These are phyloP conservation scores for Hsuehochloa calcarea DNA, from an alignment of 176 grass and related monocot genomes.

Conservation along the genomic window DNA sequence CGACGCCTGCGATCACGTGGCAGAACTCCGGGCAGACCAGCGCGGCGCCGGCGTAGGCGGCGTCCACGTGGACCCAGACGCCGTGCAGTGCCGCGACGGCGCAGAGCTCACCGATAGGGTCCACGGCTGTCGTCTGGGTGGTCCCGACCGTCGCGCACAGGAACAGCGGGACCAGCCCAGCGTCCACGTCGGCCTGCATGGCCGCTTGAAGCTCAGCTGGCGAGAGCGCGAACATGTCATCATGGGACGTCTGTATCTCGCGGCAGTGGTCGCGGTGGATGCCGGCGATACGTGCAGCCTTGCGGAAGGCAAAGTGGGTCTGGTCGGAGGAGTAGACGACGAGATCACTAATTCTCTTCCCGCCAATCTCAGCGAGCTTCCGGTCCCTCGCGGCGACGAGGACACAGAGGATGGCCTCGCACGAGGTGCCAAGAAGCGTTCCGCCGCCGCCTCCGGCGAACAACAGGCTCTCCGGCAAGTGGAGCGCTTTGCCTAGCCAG, in stretches of 20 bases:
- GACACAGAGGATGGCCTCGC: slow-evolving; percentile 56
- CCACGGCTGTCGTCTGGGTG: slow-evolving; percentile 48
- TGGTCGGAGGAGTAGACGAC: slow-evolving; percentile 71
- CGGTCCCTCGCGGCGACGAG: slow-evolving; percentile 50
- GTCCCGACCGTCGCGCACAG: slow-evolving; percentile 59
- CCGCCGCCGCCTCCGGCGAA: slow-evolving; percentile 59
- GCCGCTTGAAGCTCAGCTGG: background rate
- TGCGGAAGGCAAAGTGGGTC: slow-evolving; percentile 56
- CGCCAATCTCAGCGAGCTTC: slow-evolving; percentile 38
- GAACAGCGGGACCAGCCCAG: slow-evolving; percentile 49
- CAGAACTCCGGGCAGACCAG: slow-evolving; percentile 64
- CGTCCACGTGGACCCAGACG: slow-evolving; percentile 60
- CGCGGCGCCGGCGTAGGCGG: slow-evolving; percentile 47
- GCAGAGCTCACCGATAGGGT: slow-evolving; percentile 40
- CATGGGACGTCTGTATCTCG: slow-evolving; percentile 31
- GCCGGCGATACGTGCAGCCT: slow-evolving; percentile 49
- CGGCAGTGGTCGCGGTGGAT: slow-evolving; percentile 48
- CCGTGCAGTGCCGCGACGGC: slow-evolving; percentile 6
- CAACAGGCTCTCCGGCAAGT: slow-evolving; percentile 23
- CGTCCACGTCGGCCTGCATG: slow-evolving; percentile 47
- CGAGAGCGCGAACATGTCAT: slow-evolving; percentile 40
- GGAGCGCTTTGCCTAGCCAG: slow-evolving; percentile 56
- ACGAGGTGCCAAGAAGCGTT: slow-evolving; percentile 51
- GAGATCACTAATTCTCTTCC: slow-evolving; percentile 28
- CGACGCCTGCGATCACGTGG: slow-evolving; percentile 26